These are phyloP conservation scores for Meyerozyma smithsonii DNA, from an alignment of 1,139 yeast species.

Conservation along the genomic window DNA sequence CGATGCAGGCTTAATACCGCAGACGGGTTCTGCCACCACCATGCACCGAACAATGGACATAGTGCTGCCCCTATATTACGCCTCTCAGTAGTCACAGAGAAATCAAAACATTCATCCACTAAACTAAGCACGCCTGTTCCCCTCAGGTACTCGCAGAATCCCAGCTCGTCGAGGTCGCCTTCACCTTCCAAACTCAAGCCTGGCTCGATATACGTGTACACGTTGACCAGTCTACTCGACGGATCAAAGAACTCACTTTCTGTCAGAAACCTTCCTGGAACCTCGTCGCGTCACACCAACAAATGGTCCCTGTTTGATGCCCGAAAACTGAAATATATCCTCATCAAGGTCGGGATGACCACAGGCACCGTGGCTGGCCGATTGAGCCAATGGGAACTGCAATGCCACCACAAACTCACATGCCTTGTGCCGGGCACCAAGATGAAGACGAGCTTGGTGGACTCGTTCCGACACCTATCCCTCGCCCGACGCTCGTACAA, in stretches of 20 bases:
- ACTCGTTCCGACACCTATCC: not conserved
- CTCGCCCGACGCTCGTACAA: conserved; percentile 2
- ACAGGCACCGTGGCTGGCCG: conserved; percentile 40
- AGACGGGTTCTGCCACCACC: conserved; percentile 26
- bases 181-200: conserved; percentile 2
- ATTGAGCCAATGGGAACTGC: conserved; percentile 49
- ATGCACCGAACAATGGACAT: conserved; percentile 8
- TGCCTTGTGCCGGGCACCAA: conserved; percentile 26
- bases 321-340: conserved; percentile 30
- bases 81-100: too few relatives aligned
- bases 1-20: conserved; percentile 23
- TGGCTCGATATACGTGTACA: conserved; percentile 54
- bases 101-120: not conserved
- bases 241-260: conserved; percentile 23
- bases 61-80: too few relatives aligned
- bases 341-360: conserved; percentile 56
- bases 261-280: conserved; percentile 30
- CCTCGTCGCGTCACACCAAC: conserved; percentile 16
- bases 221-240: conserved; percentile 34
- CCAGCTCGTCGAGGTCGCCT: not conserved
- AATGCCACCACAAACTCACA: conserved; percentile 45
- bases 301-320: conserved; percentile 37
- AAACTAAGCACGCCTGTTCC: not conserved
- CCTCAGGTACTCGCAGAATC: not conserved
- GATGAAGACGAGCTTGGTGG: not conserved